A percentile compares a stretch with the other conserved stretches of the same genome.
phyloP scores from a whole-genome alignment of 23 red algal species.

The Gracilaria domingensis region DNA sequence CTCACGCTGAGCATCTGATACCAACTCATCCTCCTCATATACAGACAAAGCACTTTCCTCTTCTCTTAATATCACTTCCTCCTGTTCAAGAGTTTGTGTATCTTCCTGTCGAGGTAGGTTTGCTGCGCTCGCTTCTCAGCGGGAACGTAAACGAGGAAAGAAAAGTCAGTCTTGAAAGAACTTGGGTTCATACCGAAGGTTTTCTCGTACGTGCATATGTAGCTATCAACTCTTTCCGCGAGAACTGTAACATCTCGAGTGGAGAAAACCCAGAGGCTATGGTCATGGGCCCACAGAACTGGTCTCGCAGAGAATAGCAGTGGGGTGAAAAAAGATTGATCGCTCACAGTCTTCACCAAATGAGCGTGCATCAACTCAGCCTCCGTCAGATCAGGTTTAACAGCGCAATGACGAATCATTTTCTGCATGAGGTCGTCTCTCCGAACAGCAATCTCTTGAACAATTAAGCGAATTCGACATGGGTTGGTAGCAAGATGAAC shows the following conservation, averaged over 20 bases:
- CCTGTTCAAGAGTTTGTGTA: no score
- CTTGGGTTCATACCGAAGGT: no score
- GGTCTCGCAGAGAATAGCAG: slow-evolving; percentile 57
- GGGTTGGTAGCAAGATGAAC: slow-evolving; percentile 74
- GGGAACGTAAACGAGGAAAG: slow-evolving; percentile 72
- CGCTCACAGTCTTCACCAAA: slow-evolving; percentile 77
- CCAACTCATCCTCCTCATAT: background rate
- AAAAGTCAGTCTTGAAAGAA: slow-evolving; percentile 74
- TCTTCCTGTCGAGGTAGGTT: no score
- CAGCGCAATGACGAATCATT: no score
- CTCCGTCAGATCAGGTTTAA: no score
- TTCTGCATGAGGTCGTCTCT: no score
- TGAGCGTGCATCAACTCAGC: no score
- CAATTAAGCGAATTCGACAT: no score
- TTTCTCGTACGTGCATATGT: no score
- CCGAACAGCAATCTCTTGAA: no score
- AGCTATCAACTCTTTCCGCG: slow-evolving; percentile 72
- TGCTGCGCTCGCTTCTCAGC: slow-evolving; percentile 62
- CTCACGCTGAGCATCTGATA: slow-evolving; percentile 1
- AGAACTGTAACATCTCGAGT: slow-evolving; percentile 67
- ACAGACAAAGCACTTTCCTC: background rate
- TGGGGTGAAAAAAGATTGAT: slow-evolving; percentile 85
- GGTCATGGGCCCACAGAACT: slow-evolving; percentile 83
- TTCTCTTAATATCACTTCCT: background rate
- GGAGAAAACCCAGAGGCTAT: slow-evolving; percentile 77